These are phyloP conservation scores for Sphenostylis stenocarpa DNA, from an alignment of 306 rosid species.

Conservation along the genomic window DNA sequence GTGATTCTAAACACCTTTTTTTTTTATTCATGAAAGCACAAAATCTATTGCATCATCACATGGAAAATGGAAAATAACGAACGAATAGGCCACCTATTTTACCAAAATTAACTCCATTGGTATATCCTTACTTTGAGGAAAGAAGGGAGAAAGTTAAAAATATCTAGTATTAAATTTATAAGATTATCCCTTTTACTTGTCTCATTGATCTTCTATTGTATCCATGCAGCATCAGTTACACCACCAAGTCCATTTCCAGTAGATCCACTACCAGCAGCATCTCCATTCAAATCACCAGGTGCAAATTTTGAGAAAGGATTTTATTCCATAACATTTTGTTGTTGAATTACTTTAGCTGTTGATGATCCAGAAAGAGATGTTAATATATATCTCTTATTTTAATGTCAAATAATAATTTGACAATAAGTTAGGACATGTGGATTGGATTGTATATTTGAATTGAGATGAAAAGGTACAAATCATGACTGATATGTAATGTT, in stretches of 20 bases:
- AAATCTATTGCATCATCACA: slow-evolving; percentile 44
- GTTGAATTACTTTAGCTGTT: slow-evolving; percentile 4
- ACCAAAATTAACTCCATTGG: slow-evolving; percentile 35
- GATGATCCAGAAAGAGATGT: slow-evolving; percentile 17
- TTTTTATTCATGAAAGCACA: slow-evolving; percentile 33
- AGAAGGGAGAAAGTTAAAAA: slow-evolving; percentile 3
- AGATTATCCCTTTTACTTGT: slow-evolving; percentile 19
- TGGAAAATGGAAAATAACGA: slow-evolving; percentile 28
- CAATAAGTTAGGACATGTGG: not conserved
- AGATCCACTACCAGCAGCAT: slow-evolving; percentile 47
- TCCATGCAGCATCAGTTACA: slow-evolving; percentile 44
- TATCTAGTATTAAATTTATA: not conserved
- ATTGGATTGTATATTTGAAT: not conserved
- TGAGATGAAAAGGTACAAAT: not conserved
- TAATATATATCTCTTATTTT: not conserved
- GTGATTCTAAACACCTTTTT: slow-evolving; percentile 7
- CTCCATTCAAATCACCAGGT: slow-evolving; percentile 62
- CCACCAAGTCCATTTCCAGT: slow-evolving; percentile 50
- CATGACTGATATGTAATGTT: not conserved
- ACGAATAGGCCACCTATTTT: slow-evolving; percentile 21
- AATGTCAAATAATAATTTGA: slow-evolving; percentile 4
- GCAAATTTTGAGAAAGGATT: slow-evolving; percentile 13
- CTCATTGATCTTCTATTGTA: slow-evolving; percentile 21
- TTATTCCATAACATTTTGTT: slow-evolving; percentile 1
- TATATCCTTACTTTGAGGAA: slow-evolving; percentile 30